Evolutionary conservation across 768 basidiomycete genomes (phyloP).

Genomic region (Kwoniella sp.): DNA sequence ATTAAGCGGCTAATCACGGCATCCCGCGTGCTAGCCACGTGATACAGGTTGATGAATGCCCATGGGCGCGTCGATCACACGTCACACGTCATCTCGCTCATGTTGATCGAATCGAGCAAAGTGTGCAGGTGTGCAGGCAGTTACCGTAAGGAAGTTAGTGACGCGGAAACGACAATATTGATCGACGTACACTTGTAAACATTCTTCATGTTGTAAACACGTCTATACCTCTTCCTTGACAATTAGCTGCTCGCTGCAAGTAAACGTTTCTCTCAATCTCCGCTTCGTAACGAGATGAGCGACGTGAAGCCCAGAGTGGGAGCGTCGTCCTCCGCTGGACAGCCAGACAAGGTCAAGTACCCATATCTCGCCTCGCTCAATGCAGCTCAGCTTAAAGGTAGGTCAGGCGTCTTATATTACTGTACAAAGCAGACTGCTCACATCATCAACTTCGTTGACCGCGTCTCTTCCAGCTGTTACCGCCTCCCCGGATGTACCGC

Average conservation of each 20-base stretch:
- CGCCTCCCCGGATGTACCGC: conserved; percentile 65
- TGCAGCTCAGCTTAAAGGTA: conserved; percentile 46
- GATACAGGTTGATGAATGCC: background rate
- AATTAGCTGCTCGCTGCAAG: too few relatives aligned
- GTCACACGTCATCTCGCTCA: background rate
- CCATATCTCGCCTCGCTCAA: conserved; percentile 42
- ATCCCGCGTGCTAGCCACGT: background rate
- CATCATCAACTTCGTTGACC: background rate
- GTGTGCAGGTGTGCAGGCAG: too few relatives aligned
- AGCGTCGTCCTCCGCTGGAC: background rate
- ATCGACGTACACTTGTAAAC: too few relatives aligned
- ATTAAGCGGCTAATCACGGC: conserved; percentile 1
- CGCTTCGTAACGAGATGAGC: background rate
- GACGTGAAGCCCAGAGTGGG: background rate
- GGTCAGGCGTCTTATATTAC: background rate
- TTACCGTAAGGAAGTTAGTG: too few relatives aligned
- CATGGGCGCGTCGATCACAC: background rate
- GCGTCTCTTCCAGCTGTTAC: conserved; percentile 64
- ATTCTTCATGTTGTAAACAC: too few relatives aligned
- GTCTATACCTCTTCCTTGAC: too few relatives aligned
- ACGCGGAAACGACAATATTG: too few relatives aligned
- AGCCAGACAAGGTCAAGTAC: conserved; percentile 16
- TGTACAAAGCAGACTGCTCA: conserved; percentile 7
- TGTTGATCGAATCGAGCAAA: conserved; percentile 3
- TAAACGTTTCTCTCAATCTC: too few relatives aligned